Evolutionary conservation across 2,329 filamentous ascomycete genomes (phyloP), one percentile per base, ranked within the genome.

Genomic region (Cercospora citrullina): DNA sequence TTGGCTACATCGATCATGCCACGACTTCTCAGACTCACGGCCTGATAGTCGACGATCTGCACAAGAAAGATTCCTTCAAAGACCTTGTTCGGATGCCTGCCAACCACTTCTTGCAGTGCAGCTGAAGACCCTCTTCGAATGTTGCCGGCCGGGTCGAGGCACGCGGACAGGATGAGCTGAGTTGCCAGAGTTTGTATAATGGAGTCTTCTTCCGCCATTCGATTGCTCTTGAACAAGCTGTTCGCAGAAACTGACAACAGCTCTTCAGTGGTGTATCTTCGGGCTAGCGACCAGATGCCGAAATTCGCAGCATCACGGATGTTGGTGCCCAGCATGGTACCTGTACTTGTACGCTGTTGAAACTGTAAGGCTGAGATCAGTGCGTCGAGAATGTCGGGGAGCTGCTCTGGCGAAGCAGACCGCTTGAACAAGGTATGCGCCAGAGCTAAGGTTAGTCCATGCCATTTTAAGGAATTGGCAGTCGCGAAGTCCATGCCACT

Each of bases 291-390:
- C 95, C 95, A 99, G 26, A 98, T 90, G 6, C 95, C 95, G 77
- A 98, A 99, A 77, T 94, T 97, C 3, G 95, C 93, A 12, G 95
- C 94, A 81, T 99, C 95, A 58, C 95, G 88, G 16, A 99, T 94
- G 73, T 96, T 97, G 1, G 92, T 90, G 1, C 95, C 95, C 10
- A 94, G 84, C 3, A 92, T 94, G 12, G 87, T 89, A n/a, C 95
- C 94, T 3, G 92, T 93, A 0, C 92, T 87, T 57, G 90, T 91
- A 67, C 94, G 87, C 75, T 97, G 93, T 79, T 99, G 94, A 76
- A 98, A 99, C 0, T 89, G 89, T 28, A 98, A 83, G 0, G 93
- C 94, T 9, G 91, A 86, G 0, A 96, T 81, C 16, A 98, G 84
- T 2, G 91, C 89, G 67, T 91, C 89, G 2, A 97, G 84, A 51